Conservation (phyloP, 2,329 filamentous ascomycete species). For the Leptosphaerulina australis region DNA sequence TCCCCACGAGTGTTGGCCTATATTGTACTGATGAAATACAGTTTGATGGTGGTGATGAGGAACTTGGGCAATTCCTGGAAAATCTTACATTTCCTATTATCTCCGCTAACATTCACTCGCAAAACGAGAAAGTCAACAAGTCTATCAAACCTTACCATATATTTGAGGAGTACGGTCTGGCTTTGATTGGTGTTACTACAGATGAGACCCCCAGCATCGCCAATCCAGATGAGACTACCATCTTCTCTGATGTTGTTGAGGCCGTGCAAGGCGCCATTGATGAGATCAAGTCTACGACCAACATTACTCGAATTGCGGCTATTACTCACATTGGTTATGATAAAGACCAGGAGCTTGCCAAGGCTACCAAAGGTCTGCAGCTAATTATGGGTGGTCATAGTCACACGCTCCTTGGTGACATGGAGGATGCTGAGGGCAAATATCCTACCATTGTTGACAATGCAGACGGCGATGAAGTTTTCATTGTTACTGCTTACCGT, state of each 20-base stretch:
- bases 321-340: constrained; percentile 72
- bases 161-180: constrained; percentile 65
- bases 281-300: constrained; percentile 65
- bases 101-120: constrained; percentile 67
- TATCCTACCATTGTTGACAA: constrained; percentile 70
- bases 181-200: constrained; percentile 69
- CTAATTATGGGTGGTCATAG: constrained; percentile 70
- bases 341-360: constrained; percentile 65
- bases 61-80: constrained; percentile 65
- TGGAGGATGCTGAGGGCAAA: constrained; percentile 62
- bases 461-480: constrained; percentile 68
- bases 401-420: constrained; percentile 64
- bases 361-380: constrained; percentile 66
- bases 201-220: constrained; percentile 64
- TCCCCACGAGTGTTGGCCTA: background rate
- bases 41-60: constrained; percentile 68
- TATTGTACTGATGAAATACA: background rate
- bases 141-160: constrained; percentile 70
- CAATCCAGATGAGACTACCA: constrained; percentile 63
- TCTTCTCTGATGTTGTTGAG: constrained; percentile 63
- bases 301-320: constrained; percentile 68
- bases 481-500: constrained; percentile 70
- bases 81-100: constrained; percentile 70
- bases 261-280: constrained; percentile 67
- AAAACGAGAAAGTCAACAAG: constrained; percentile 63